Base-by-base conservation (phyloP, 148 eudicot genomes). In the Euryodendron excelsum region DNA sequence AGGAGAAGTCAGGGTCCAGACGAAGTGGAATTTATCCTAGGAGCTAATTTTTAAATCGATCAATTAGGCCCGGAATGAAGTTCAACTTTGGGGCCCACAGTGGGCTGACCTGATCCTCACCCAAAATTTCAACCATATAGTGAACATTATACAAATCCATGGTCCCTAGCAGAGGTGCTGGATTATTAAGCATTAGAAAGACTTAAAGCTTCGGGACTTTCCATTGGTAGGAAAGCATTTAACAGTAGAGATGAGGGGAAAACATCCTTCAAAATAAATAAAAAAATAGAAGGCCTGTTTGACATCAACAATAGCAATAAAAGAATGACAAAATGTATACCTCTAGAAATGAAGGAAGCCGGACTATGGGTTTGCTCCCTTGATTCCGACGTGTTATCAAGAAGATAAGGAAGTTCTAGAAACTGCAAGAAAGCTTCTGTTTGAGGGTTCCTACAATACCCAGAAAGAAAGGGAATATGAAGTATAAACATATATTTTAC, bases 321-420 rank as follows among this genome's bases (percentile, higher is more conserved):
- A 66, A 74, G 34, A 44, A 70, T 39, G 41, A 27, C 23, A 33
- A 27, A 67, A 76, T 27, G 25, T 12, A 78, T 77, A 88, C 98
- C 97, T 89, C 33, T 69, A 21, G 89, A 83, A 48, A 80, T 25
- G 62, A 85, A 67, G 31, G 86, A 77, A 63, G 90, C 72, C 60
- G 88, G 85, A 77, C 85, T 77, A 45, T 66, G 60, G 53, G 70
- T 61, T 72, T 30, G 62, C 71, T 80, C 83, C 64, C 76, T 79
- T 56, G 87, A 70, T 31, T 82, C 80, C 62, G 33, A 63, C 37
- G 84, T 37, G 44, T 83, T 84, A 79, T 93, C 91, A 74, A 96
- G 92, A 75, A 86, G 85, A 82, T 91, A 90, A 60, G 93, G 91
- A 78, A 96, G 90, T 81, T 87, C 98, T 50, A 96, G 92, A 78